These are phyloP conservation scores for Brassica balearica DNA, from an alignment of 441 rosid species.

Conservation along the genomic window DNA sequence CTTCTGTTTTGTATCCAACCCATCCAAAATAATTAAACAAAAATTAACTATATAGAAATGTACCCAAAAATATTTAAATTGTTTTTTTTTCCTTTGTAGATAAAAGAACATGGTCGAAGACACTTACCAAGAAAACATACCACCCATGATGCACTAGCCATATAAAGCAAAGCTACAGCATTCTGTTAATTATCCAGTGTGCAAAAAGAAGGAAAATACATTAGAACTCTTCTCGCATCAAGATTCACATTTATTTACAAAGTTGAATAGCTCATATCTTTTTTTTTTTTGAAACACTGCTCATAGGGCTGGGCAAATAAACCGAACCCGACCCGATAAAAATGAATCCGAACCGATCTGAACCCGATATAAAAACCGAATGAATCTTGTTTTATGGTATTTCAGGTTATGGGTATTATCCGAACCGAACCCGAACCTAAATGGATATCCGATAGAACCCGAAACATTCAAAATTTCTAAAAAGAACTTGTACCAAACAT, in stretches of 20 bases:
- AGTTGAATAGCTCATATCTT: not conserved
- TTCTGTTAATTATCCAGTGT: slow-evolving; percentile 10
- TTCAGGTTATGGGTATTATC: no score
- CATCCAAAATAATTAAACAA: not conserved
- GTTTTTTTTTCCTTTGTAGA: not conserved
- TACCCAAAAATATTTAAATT: no score
- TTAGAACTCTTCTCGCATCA: not conserved
- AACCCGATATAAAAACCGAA: no score
- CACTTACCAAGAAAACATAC: slow-evolving; percentile 7
- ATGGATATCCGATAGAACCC: no score
- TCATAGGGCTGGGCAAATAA: no score
- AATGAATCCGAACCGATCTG: no score
- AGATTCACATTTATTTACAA: not conserved
- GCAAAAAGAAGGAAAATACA: not conserved
- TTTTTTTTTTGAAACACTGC: no score
- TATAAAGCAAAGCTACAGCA: slow-evolving; percentile 3
- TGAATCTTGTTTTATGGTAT: no score
- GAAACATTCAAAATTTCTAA: no score
- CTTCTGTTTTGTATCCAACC: slow-evolving; percentile 50
- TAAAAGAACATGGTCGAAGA: not conserved
- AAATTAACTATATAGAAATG: not conserved
- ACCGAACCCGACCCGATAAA: no score
- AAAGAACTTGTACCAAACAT: no score
- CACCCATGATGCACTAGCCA: slow-evolving; percentile 8
- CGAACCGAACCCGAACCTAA: no score